Percentiles rank a stretch among this genome's conserved stretches.
These are phyloP conservation scores for Debaryomyces tyrocola DNA, from an alignment of 805 yeast genomes.

Conservation along the genomic window DNA sequence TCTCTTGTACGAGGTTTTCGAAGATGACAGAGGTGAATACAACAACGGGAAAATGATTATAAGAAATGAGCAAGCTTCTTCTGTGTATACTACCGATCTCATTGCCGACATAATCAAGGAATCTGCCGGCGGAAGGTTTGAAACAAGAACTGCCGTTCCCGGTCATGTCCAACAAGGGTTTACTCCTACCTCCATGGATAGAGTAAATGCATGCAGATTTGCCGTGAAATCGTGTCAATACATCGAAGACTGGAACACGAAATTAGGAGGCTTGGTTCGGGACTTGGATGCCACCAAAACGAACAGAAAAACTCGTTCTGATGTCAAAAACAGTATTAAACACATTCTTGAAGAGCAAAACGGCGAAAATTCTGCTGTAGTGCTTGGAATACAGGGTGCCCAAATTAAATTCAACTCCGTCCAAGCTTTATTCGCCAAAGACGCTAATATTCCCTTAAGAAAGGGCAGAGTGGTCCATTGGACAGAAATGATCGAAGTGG, in stretches of 20 bases:
- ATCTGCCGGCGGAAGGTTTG: slow-evolving; percentile 64
- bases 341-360: neutral
- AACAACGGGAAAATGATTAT: slow-evolving; percentile 70
- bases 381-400: slow-evolving; percentile 72
- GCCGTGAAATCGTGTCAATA: slow-evolving; percentile 70
- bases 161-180: slow-evolving; percentile 90
- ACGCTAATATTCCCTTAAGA: slow-evolving; percentile 61
- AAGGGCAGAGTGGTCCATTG: slow-evolving; percentile 72
- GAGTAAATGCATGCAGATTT: slow-evolving; percentile 71
- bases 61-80: slow-evolving; percentile 65
- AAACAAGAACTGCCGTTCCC: slow-evolving; percentile 77
- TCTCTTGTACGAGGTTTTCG: slow-evolving; percentile 57
- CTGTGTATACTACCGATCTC: slow-evolving; percentile 64
- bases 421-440: slow-evolving; percentile 54
- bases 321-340: neutral
- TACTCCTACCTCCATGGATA: slow-evolving; percentile 73
- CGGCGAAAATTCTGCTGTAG: slow-evolving; percentile 44
- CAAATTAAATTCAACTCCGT: slow-evolving; percentile 58
- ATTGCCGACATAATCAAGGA: slow-evolving; percentile 71
- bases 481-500: slow-evolving; percentile 56
- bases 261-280: neutral
- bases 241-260: slow-evolving; percentile 48
- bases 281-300: slow-evolving; percentile 1
- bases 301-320: neutral
- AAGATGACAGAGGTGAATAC: slow-evolving; percentile 61